phyloP scores from a whole-genome alignment of 2,329 filamentous ascomycete species.

The Botrytis deweyae region DNA sequence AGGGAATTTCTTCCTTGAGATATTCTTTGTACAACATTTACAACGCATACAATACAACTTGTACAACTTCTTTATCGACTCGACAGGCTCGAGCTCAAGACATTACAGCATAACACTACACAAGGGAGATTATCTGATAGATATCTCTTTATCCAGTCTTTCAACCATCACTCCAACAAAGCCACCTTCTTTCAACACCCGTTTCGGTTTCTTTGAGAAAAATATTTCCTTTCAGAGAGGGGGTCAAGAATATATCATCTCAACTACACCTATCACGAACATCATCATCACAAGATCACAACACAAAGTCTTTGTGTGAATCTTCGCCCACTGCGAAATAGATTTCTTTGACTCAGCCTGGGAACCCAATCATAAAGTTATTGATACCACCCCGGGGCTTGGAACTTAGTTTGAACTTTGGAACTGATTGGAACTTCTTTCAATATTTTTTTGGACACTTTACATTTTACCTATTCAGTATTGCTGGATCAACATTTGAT shows the following conservation, averaged over 20 bases:
- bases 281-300: too few relatives aligned
- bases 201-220: background rate
- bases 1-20: background rate
- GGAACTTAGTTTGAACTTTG: background rate
- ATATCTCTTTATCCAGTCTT: background rate
- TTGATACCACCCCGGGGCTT: background rate
- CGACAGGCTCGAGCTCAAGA: background rate
- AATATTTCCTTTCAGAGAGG: background rate
- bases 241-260: background rate
- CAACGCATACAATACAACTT: background rate
- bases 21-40: background rate
- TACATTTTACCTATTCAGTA: background rate
- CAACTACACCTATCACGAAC: background rate
- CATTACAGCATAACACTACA: background rate
- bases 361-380: background rate
- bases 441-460: background rate
- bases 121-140: background rate
- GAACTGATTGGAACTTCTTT: background rate
- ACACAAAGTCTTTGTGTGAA: slow-evolving; percentile 1
- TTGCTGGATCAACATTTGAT: slow-evolving; percentile 1
- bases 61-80: background rate
- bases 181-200: background rate
- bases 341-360: background rate
- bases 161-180: background rate
- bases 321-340: background rate